Evolutionary conservation across 768 basidiomycete species (phyloP), one percentile per base, ranked within the genome.

Genomic region (Pisolithus marmoratus): DNA sequence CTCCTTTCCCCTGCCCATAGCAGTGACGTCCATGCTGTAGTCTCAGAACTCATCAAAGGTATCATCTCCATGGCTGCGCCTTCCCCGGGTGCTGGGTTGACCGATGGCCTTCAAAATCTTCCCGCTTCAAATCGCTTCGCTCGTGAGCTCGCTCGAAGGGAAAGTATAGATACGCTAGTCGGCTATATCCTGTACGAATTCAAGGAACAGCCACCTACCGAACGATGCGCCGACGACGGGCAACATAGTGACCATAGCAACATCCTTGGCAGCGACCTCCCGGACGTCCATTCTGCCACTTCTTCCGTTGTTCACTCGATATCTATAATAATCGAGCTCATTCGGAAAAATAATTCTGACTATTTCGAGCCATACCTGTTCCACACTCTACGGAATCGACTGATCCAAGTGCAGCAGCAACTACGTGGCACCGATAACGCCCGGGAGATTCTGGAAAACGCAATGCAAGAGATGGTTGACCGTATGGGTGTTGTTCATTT

Each of bases 331-430:
- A 87, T 94, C 57, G 95, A 98, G 65, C 78, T 96, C 38, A 96
- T 97, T 58, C 82, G 94, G 48, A 94, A 97, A 66, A 97, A 97
- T 69, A 97, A 98, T 67, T 95, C 94, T 37, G 95, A 99, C 67
- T 97, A 94, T 64, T 94, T 96, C 63, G 96, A 99, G 70, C 95
- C 94, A 5, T 95, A 94, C 67, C 78, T 97, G 12, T 97, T 96
- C 71, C 94, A 96, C 63, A 93, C 90, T 1, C 72, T 96, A 40
- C 84, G 94, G 46, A 94, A 94, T 64, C 82, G 92, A 43, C 78
- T 97, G 34, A 94, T 97, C 56, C 83, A 84, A 46, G 79, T 93
- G 5, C 92, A 92, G 61, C 90, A 92, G 59, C 81, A 87, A 46
- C 66, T 81, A 31, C 71, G 77, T 51, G 71, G 68, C 40, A 67